Evolutionary conservation across 257 asterid species (phyloP), one percentile per base, ranked within the genome.

Genomic region (Thymus mandschuricus): DNA sequence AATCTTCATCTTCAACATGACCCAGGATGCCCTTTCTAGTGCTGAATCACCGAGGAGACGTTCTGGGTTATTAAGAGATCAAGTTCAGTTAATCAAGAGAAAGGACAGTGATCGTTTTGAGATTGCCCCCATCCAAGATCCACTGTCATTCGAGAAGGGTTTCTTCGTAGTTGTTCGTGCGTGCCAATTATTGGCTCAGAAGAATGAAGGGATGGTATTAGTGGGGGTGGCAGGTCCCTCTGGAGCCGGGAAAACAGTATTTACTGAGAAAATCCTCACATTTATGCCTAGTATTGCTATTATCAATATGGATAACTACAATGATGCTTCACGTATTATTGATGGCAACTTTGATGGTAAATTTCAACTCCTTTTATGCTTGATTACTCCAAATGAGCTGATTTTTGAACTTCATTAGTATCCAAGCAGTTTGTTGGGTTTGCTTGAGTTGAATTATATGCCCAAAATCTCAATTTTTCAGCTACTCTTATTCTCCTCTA

Each of bases 151-250:
- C 75, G 98, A 94, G 86, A 94, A 94, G 76, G 98, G 98, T 30
- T 94, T 91, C 82, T 91, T 94, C 72, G 84, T 82, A 38, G 86
- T 88, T 48, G 86, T 91, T 66, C 95, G 97, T 52, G 97, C 98
- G 5, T 91, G 96, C 82, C 97, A 94, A 73, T 82, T 94, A 77
- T 78, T 94, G 82, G 89, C 93, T 79, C 98, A 94, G 79, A 88
- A 89, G 77, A 94, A 94, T 76, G 93, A 91, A 50, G 96, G 98
- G 59, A 86, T 94, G 58, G 74, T 81, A 46, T 77, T 94, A 34
- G 92, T 94, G 41, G 98, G 98, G 52, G 92, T 91, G 49, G 97
- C 98, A 6, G 97, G 98, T 33, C 98, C 98, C 41, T 94, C 97
- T 69, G 98, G 98, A 30, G 98, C 98, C 51, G 97, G 97, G 60